phyloP scores from a whole-genome alignment of 345 rosid genomes.

The Arabis hirsuta region DNA sequence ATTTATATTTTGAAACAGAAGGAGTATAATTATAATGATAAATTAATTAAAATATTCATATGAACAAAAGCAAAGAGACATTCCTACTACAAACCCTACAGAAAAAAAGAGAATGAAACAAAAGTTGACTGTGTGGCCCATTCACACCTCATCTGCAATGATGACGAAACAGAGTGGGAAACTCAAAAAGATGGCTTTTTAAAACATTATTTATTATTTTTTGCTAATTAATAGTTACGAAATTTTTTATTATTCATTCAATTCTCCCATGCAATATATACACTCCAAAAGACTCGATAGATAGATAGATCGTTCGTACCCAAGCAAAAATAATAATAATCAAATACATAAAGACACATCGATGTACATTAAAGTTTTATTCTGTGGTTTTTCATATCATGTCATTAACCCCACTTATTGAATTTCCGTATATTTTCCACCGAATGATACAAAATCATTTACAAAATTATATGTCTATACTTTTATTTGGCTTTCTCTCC shows the following conservation, averaged over 20 bases:
- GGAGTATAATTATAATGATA: too few species aligned
- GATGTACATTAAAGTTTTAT: constrained; percentile 35
- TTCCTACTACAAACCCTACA: constrained; percentile 47
- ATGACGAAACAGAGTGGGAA: constrained; percentile 46
- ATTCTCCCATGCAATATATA: constrained; percentile 45
- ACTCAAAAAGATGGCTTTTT: constrained; percentile 34
- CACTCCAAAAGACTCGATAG: constrained; percentile 44
- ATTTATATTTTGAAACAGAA: too few species aligned
- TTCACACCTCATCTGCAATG: constrained; percentile 50
- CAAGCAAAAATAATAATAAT: neutral
- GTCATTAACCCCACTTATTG: constrained; percentile 37
- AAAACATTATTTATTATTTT: constrained; percentile 1
- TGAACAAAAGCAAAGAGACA: constrained; percentile 48
- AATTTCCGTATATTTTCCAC: constrained; percentile 31
- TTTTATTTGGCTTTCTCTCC: constrained; percentile 15
- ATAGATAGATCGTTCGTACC: constrained; percentile 40
- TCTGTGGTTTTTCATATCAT: constrained; percentile 31
- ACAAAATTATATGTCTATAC: constrained; percentile 10
- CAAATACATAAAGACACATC: constrained; percentile 32
- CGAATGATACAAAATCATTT: constrained; percentile 25
- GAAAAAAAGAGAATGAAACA: constrained; percentile 41
- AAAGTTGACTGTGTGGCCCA: constrained; percentile 44
- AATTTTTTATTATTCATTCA: constrained; percentile 39
- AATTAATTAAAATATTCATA: constrained; percentile 4
- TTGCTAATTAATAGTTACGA: constrained; percentile 30